Conservation (phyloP, 116 monocot genomes). For the Papilionanthe hybrid region DNA sequence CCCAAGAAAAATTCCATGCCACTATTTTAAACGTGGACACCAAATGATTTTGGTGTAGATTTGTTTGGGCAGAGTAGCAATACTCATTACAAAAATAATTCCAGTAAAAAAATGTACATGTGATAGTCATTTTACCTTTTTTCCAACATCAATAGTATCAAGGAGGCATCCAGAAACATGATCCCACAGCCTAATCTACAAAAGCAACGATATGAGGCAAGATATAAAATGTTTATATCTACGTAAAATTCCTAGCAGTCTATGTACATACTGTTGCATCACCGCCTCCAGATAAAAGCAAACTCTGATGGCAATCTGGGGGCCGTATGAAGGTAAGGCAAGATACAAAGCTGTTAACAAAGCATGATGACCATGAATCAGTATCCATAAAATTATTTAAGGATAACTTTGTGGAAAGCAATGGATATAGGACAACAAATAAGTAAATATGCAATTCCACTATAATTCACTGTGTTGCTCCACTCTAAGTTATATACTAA, state of each 20-base stretch:
- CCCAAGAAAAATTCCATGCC: too few relatives aligned
- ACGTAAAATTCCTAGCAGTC: neutral
- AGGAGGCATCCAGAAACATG: conserved; percentile 65
- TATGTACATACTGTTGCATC: conserved; percentile 83
- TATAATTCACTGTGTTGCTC: neutral
- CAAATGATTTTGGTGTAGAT: neutral
- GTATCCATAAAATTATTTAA: neutral
- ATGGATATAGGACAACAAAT: neutral
- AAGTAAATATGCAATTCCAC: neutral
- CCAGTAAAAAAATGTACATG: neutral
- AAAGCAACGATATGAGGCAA: conserved; percentile 6
- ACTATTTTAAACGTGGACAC: neutral
- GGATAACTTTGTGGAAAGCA: neutral
- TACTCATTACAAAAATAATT: neutral
- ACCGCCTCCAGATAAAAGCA: conserved; percentile 90
- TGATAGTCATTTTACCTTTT: conserved; percentile 28
- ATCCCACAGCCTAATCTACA: conserved; percentile 92
- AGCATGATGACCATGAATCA: conserved; percentile 8
- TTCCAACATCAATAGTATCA: conserved; percentile 64
- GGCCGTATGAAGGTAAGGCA: conserved; percentile 60
- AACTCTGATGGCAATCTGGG: conserved; percentile 29
- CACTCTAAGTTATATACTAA: neutral
- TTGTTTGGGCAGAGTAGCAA: neutral
- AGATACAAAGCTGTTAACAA: conserved; percentile 77
- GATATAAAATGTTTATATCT: too few relatives aligned